A percentile compares a stretch with the other conserved stretches of the same genome.
phyloP scores from a whole-genome alignment of 768 basidiomycete genomes.

The Cytidiella melzeri region DNA sequence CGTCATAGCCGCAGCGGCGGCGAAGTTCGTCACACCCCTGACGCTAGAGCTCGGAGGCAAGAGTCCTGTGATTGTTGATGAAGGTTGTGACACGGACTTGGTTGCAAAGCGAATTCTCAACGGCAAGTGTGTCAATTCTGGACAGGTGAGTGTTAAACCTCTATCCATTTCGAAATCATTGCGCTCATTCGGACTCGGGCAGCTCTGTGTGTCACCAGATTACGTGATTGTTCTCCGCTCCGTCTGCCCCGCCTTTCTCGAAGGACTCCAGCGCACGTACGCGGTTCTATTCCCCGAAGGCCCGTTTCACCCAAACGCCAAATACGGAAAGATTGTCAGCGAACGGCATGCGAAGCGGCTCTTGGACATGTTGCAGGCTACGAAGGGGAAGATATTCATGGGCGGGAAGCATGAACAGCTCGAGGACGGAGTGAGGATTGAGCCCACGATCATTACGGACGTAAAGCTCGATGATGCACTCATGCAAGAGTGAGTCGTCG shows the following conservation, averaged over 20 bases:
- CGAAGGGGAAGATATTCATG: slow-evolving; percentile 47
- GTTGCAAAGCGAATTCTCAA: slow-evolving; percentile 61
- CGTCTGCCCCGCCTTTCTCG: slow-evolving; percentile 39
- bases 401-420: slow-evolving; percentile 33
- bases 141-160: slow-evolving; percentile 6
- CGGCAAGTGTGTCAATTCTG: slow-evolving; percentile 44
- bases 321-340: slow-evolving; percentile 44
- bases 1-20: slow-evolving; percentile 35
- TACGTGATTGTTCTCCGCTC: slow-evolving; percentile 36
- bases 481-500: slow-evolving; percentile 44
- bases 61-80: slow-evolving; percentile 40
- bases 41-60: slow-evolving; percentile 39
- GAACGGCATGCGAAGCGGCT: slow-evolving; percentile 48
- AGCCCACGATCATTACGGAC: slow-evolving; percentile 52
- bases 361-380: slow-evolving; percentile 40
- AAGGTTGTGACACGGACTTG: slow-evolving; percentile 36
- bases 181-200: neutral
- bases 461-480: slow-evolving; percentile 49
- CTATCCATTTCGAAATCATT: neutral
- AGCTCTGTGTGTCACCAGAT: slow-evolving; percentile 39
- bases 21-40: slow-evolving; percentile 34
- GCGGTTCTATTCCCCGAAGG: slow-evolving; percentile 46
- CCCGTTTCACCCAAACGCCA: slow-evolving; percentile 31
- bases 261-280: slow-evolving; percentile 36
- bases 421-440: slow-evolving; percentile 36